These are phyloP conservation scores for Russula lepida DNA, from an alignment of 768 basidiomycete species.

Conservation along the genomic window DNA sequence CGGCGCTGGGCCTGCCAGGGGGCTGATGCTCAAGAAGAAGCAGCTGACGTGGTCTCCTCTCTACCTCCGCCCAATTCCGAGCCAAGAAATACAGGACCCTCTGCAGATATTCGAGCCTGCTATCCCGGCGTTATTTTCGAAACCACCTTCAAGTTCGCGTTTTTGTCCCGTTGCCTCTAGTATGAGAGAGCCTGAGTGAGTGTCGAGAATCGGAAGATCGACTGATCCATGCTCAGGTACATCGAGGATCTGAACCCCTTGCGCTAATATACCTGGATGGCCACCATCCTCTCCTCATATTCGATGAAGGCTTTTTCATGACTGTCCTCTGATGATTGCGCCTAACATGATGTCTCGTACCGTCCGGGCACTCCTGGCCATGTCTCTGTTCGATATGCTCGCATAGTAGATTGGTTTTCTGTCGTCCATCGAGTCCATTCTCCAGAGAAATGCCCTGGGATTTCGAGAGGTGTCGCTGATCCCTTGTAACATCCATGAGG, in stretches of 20 bases:
- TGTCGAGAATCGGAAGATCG: not conserved
- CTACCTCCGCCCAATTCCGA: not conserved
- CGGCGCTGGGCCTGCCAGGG: not conserved
- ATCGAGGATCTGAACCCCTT: constrained; percentile 1
- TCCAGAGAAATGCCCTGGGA: not conserved
- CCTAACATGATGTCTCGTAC: not conserved
- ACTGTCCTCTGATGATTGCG: not conserved
- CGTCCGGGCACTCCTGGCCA: not conserved
- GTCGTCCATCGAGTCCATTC: not conserved
- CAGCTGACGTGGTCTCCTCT: not conserved
- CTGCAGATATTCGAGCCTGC: not conserved
- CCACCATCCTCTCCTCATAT: not conserved
- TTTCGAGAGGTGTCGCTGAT: not conserved
- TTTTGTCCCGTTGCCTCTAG: not conserved
- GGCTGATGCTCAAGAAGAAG: not conserved
- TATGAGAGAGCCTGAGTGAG: not conserved
- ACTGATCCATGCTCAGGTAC: not conserved
- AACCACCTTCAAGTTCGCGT: not conserved
- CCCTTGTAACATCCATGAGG: not conserved
- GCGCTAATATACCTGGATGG: not conserved
- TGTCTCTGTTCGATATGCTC: constrained; percentile 4
- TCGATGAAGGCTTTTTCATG: not conserved
- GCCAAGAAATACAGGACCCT: not conserved
- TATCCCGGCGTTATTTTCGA: not conserved
- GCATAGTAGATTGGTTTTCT: not conserved